A percentile compares a stretch with the other conserved stretches of the same genome.
These are phyloP conservation scores for Mercurialis annua DNA, from an alignment of 345 rosid genomes.

Conservation along the genomic window DNA sequence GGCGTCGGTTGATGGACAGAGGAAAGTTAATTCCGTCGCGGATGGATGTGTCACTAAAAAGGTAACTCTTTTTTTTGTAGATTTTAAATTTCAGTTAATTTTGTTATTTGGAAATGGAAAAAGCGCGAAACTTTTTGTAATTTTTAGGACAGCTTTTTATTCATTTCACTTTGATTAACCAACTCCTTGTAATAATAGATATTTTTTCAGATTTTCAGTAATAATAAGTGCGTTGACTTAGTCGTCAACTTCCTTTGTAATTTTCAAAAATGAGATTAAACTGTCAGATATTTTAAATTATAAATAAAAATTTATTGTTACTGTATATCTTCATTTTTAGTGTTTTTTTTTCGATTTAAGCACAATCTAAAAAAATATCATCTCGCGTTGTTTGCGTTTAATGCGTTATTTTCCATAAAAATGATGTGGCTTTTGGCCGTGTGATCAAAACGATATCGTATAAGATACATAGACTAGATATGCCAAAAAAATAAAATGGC, in stretches of 20 bases:
- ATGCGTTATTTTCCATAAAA: too few relatives aligned
- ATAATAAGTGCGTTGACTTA: conserved; percentile 29
- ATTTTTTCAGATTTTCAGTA: conserved; percentile 30
- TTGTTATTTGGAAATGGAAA: conserved; percentile 5
- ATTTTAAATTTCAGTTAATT: background rate
- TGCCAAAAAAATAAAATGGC: too few relatives aligned
- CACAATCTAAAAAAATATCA: too few relatives aligned
- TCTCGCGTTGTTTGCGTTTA: too few relatives aligned
- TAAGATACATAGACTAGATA: too few relatives aligned
- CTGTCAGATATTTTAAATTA: too few relatives aligned
- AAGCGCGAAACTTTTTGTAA: conserved; percentile 25
- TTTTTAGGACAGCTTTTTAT: background rate
- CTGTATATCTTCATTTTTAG: too few relatives aligned
- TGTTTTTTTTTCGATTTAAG: conserved; percentile 15
- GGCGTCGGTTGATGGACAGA: conserved; percentile 31
- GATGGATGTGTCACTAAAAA: conserved; percentile 44
- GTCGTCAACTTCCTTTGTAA: background rate
- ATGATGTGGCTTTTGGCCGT: too few relatives aligned
- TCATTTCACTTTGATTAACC: conserved; percentile 1
- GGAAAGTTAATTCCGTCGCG: conserved; percentile 49
- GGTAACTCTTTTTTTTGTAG: conserved; percentile 27
- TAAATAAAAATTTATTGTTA: too few relatives aligned
- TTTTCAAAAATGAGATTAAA: too few relatives aligned
- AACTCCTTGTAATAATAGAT: conserved; percentile 51
- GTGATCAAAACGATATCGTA: too few relatives aligned